phyloP scores from a whole-genome alignment of 345 rosid species.

The Dipteronia sinensis region DNA sequence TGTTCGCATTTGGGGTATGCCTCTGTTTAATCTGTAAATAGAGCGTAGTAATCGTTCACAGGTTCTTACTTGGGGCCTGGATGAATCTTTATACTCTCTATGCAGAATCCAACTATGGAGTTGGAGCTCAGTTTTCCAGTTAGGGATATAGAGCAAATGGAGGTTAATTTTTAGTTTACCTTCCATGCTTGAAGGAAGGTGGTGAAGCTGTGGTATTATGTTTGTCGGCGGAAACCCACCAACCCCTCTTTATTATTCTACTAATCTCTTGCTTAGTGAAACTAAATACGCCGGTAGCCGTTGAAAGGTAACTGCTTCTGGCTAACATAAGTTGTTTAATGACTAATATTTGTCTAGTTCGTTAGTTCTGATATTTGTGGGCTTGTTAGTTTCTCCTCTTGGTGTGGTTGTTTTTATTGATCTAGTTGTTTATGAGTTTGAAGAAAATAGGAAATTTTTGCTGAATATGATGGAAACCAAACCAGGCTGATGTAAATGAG shows the following conservation, averaged over 20 bases:
- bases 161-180: conserved; percentile 52
- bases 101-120: conserved; percentile 52
- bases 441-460: conserved; percentile 15
- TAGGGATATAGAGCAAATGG: conserved; percentile 64
- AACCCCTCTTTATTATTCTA: conserved; percentile 16
- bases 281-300: conserved; percentile 27
- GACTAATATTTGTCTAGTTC: conserved; percentile 26
- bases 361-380: conserved; percentile 24
- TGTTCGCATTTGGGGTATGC: conserved; percentile 38
- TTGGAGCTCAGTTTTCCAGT: conserved; percentile 67
- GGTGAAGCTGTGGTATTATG: conserved; percentile 34
- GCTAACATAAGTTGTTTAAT: conserved; percentile 30
- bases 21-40: conserved; percentile 68
- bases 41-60: conserved; percentile 56
- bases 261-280: conserved; percentile 28
- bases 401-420: conserved; percentile 29
- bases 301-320: conserved; percentile 32
- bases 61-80: conserved; percentile 38
- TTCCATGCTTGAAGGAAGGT: conserved; percentile 37
- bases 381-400: conserved; percentile 12
- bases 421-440: conserved; percentile 27
- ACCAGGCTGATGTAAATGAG: conserved; percentile 3
- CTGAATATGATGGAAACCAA: conserved; percentile 7
- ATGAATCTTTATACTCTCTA: conserved; percentile 45
- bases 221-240: conserved; percentile 26